Evolutionary conservation across 805 yeast species (phyloP), one percentile per base, ranked within the genome.

Genomic region (Wickerhamiella azymoides): DNA sequence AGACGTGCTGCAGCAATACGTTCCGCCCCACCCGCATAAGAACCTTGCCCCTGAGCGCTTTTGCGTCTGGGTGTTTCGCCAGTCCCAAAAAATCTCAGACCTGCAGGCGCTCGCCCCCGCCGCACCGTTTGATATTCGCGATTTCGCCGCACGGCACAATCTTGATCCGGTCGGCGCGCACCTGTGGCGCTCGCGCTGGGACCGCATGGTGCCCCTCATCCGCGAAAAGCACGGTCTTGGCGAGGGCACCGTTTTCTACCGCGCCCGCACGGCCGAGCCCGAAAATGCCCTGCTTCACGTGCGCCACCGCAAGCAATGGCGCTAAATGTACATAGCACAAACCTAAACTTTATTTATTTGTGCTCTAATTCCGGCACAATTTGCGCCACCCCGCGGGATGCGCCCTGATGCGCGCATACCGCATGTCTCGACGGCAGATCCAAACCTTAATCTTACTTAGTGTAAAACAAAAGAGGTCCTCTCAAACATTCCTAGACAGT

Each of bases 11-110:
- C 68, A 71, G 35, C 72, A 74, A 8, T 89, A 85, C 61, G 58
- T 70, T 19, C 95, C 98, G 21, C 83, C 96, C 39, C 73, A 74
- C 24, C 95, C 96, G 10, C 96, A 89, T 60, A 84, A 83, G 67
- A 92, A 92, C 62, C 70, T 80, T 3, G 85, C 84, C 36, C 69
- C 69, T 27, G 95, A 89, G 62, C 76, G 97, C 64, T 78, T 82
- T 46, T 77, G 83, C 43, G 74, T 84, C 37, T 88, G 96, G 96
- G 93, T 86, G 3, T 81, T 85, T 62, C 78, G 86, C 64, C 97
- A 92, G 63, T 49, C 61, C 3, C 58, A 52, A 2, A 54, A 52
- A 25, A 35, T 60, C 21, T 54, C 59, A 19, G 26, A 25, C 41
- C 52, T 51, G 52, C 73, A 72, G 10, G 60, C 66, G 46, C 18